Evolutionary conservation across 306 rosid species (phyloP).

Genomic region (Lagenaria siceraria): DNA sequence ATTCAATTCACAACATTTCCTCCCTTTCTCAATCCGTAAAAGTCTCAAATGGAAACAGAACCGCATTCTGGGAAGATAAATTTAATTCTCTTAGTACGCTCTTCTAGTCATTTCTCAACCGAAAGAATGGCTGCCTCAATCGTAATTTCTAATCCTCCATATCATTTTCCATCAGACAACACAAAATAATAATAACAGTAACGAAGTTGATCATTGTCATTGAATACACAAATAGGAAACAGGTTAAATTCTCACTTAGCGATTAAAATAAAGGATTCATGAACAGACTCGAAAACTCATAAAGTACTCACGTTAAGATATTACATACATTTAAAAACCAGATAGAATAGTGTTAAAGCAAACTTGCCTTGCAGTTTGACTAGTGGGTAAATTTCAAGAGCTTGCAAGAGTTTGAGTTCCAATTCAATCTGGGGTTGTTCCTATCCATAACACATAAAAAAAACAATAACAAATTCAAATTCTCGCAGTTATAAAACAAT

Average conservation of each 20-base stretch:
- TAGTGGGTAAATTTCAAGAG: conserved; percentile 74
- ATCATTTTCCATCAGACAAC: neutral
- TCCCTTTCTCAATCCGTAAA: neutral
- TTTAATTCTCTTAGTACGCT: neutral
- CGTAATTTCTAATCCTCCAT: neutral
- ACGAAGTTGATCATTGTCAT: neutral
- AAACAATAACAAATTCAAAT: neutral
- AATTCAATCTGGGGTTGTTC: conserved; percentile 75
- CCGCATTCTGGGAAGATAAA: neutral
- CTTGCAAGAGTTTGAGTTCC: conserved; percentile 73
- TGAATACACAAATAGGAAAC: neutral
- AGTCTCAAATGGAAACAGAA: neutral
- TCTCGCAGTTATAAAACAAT: neutral
- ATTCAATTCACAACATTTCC: neutral
- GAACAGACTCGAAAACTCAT: neutral
- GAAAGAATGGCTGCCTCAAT: neutral
- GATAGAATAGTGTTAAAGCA: neutral
- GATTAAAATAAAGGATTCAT: neutral
- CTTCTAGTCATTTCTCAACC: neutral
- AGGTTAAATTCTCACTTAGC: neutral
- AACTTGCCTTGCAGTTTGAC: conserved; percentile 54
- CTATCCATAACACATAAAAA: conserved; percentile 21
- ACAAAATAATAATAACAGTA: neutral
- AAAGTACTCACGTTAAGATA: neutral
- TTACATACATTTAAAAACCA: neutral